phyloP scores from a whole-genome alignment of 305 asterid genomes.

The Ilex paraguariensis region DNA sequence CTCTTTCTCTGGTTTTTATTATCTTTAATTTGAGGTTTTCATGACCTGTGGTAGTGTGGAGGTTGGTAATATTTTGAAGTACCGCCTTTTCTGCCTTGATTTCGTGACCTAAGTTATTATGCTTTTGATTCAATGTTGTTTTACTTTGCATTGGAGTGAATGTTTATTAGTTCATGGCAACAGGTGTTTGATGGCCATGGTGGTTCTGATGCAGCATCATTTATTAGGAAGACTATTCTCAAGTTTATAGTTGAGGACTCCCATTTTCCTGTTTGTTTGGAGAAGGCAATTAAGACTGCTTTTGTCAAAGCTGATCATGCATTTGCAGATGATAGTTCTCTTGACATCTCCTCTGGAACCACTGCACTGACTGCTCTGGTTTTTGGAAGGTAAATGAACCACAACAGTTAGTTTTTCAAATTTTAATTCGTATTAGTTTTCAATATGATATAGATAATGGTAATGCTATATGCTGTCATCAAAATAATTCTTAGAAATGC shows the following conservation, averaged over 20 bases:
- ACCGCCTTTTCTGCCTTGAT: neutral
- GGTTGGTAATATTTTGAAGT: too few relatives aligned
- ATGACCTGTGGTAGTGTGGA: too few relatives aligned
- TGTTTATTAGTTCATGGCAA: neutral
- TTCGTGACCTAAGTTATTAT: neutral
- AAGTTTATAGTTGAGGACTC: slow-evolving; percentile 1
- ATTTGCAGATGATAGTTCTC: slow-evolving; percentile 1
- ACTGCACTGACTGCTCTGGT: slow-evolving; percentile 3
- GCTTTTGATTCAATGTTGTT: neutral
- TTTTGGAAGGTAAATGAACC: slow-evolving; percentile 2
- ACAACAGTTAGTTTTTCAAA: neutral
- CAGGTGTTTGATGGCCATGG: slow-evolving; percentile 7
- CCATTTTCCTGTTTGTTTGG: neutral
- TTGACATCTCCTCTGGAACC: slow-evolving; percentile 2
- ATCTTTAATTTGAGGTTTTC: too few relatives aligned
- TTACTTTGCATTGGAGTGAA: neutral
- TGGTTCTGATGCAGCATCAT: slow-evolving; percentile 3
- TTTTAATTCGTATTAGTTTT: too few relatives aligned
- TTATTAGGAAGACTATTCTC: neutral
- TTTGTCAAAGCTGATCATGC: slow-evolving; percentile 6
- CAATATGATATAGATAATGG: too few relatives aligned
- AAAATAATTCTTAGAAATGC: too few relatives aligned
- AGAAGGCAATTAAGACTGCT: slow-evolving; percentile 1
- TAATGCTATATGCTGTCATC: neutral
- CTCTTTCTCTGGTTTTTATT: too few relatives aligned